Evolutionary conservation across 73 alveolate genomes (phyloP), one percentile per base, ranked within the genome.

Genomic region (Stentor coeruleus): DNA sequence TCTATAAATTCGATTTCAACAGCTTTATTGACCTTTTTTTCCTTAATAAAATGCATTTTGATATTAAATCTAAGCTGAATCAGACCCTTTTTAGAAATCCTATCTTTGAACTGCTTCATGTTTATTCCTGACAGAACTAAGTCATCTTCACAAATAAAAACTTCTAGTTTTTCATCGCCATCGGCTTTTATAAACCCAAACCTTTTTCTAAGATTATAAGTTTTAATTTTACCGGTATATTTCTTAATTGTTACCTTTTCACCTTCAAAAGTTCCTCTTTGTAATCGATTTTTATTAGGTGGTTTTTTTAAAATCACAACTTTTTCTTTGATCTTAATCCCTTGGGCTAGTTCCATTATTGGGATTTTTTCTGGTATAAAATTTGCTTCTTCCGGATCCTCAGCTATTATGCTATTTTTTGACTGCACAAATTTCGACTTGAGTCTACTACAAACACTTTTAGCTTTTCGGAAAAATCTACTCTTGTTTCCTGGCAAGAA

Each of bases 71-170:
- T 20, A 2, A 66, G 15, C n/a, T 40, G n/a, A 20, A 66, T 66
- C 1, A 15, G 36, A 1, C 33, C 40, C 79, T 66, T 66, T 11
- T 2, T 75, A 35, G 11, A 20, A 1, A 75, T 66, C 33, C 35
- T 20, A 6, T 75, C 66, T 2, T 75, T 75, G 66, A 75, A 75
- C 83, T 75, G 15, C 33, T 38, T 75, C 15, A 20, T 30, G 38
- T 75, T 75, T 14, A 75, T 38, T 20, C 83, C 72, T 11, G 74
- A 39, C 30, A 75, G 81, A 6, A 39, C 35, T 38, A 75, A 39
- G 39, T 75, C 83, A 75, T 75, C 83, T 75, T 75, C 83, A n/a
- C n/a, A n/a, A n/a, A n/a, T n/a, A 75, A 31, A 75, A 1, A 75
- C 20, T 37, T 37, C 26, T 20, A 75, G 33, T 11, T 75, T 39